These are phyloP conservation scores for Abrus precatorius DNA, from an alignment of 306 rosid genomes.

Conservation along the genomic window DNA sequence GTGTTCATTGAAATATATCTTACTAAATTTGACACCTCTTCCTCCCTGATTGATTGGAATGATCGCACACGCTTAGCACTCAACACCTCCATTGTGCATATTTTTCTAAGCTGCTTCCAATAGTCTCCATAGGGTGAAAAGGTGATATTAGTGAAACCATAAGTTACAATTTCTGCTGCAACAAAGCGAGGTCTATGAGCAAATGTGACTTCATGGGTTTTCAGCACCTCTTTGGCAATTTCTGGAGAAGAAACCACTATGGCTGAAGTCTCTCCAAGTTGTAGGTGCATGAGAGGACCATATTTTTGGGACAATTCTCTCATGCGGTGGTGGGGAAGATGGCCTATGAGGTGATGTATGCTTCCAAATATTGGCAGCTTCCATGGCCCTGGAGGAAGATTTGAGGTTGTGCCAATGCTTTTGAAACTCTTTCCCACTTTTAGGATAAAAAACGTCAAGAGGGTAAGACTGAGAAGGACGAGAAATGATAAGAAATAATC, in stretches of 20 bases:
- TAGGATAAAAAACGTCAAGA: background rate
- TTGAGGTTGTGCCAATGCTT: background rate
- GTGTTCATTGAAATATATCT: no score
- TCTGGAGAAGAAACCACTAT: constrained; percentile 50
- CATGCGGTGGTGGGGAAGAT: background rate
- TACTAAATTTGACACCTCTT: no score
- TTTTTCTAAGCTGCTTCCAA: no score
- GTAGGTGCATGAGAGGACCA: constrained; percentile 46
- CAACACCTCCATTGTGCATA: no score
- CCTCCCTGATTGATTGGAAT: no score
- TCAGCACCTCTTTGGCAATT: constrained; percentile 45
- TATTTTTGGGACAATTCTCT: constrained; percentile 1
- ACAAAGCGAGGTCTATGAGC: no score
- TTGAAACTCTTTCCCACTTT: background rate
- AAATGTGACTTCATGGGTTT: no score
- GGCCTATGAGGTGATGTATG: constrained; percentile 43
- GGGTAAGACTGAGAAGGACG: background rate
- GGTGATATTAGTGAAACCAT: no score
- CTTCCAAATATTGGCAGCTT: constrained; percentile 47
- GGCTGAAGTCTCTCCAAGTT: constrained; percentile 43
- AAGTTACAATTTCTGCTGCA: no score
- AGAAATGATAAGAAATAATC: constrained; percentile 6
- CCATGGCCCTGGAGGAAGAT: constrained; percentile 48
- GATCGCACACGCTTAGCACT: no score
- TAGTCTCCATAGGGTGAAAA: no score